Percentiles rank a stretch among this genome's conserved stretches.
Evolutionary conservation across 257 asterid species (phyloP).

Genomic region (Verbascum thapsus): DNA sequence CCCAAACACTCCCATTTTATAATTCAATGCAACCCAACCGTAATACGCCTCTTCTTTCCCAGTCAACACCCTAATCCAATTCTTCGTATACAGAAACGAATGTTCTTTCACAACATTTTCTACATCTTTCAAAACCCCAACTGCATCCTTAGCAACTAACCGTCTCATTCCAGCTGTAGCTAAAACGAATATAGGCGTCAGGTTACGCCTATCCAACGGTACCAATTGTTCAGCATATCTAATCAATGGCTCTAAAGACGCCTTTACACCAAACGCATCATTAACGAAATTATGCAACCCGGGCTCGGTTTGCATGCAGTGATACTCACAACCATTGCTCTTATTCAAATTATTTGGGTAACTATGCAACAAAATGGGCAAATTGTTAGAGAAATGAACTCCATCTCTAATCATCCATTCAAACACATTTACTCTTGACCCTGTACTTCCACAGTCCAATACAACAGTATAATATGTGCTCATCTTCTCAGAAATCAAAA

Average conservation of each 20-base stretch:
- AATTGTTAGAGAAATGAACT: slow-evolving; percentile 33
- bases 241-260: slow-evolving; percentile 68
- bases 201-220: slow-evolving; percentile 46
- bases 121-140: slow-evolving; percentile 44
- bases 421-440: slow-evolving; percentile 73
- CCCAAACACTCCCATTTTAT: slow-evolving; percentile 56
- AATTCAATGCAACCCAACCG: slow-evolving; percentile 82
- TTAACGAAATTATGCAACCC: slow-evolving; percentile 74
- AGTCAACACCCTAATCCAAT: slow-evolving; percentile 73
- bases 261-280: slow-evolving; percentile 48
- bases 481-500: slow-evolving; percentile 26
- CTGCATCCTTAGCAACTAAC: slow-evolving; percentile 43
- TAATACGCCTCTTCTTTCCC: slow-evolving; percentile 88
- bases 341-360: slow-evolving; percentile 53
- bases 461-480: slow-evolving; percentile 62
- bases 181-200: slow-evolving; percentile 63
- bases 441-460: slow-evolving; percentile 89
- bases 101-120: slow-evolving; percentile 51
- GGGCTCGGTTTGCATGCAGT: slow-evolving; percentile 79
- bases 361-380: slow-evolving; percentile 59
- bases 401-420: slow-evolving; percentile 53
- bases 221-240: slow-evolving; percentile 65
- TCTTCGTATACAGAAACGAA: slow-evolving; percentile 47
- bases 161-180: slow-evolving; percentile 93
- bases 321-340: slow-evolving; percentile 62